These are phyloP conservation scores for Astrocystis sublimbata DNA, from an alignment of 495 filamentous ascomycete genomes.

Conservation along the genomic window DNA sequence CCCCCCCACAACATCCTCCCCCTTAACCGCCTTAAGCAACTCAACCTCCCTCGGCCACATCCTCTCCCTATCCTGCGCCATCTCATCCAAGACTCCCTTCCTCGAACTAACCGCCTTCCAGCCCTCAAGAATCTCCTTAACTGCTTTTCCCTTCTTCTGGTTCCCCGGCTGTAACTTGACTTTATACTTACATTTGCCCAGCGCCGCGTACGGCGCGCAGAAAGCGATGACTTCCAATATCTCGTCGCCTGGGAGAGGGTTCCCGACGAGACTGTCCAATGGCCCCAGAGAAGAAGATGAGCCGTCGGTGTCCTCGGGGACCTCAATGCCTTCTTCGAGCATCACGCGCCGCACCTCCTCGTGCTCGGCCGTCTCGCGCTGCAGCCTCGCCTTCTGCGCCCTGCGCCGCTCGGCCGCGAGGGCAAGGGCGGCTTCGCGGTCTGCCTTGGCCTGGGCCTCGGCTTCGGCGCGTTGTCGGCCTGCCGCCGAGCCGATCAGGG, in stretches of 20 bases:
- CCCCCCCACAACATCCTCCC: constrained; percentile 76
- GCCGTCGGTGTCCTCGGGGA: constrained; percentile 51
- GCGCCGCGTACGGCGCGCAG: constrained; percentile 85
- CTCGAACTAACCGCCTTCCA: constrained; percentile 70
- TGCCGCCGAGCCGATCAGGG: constrained; percentile 73
- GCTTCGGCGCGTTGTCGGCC: constrained; percentile 53
- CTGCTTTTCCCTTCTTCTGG: constrained; percentile 92
- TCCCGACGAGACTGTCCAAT: constrained; percentile 76
- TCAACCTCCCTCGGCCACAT: constrained; percentile 83
- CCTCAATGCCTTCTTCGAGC: constrained; percentile 48
- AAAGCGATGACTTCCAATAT: constrained; percentile 87
- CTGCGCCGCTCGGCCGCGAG: constrained; percentile 69
- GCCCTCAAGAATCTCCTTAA: constrained; percentile 77
- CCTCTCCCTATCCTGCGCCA: constrained; percentile 63
- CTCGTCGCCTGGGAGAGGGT: constrained; percentile 77
- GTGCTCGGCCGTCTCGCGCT: constrained; percentile 60
- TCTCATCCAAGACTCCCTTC: constrained; percentile 60
- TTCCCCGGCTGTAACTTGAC: constrained; percentile 88
- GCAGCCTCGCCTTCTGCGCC: constrained; percentile 74
- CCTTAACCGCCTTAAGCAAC: constrained; percentile 74
- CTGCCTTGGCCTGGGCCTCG: constrained; percentile 52
- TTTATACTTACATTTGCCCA: constrained; percentile 80
- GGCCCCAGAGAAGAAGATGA: constrained; percentile 62
- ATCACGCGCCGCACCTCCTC: constrained; percentile 64
- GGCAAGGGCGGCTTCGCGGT: constrained; percentile 60